Conservation (phyloP, 805 yeast genomes). For the Metschnikowia dekortorum region DNA sequence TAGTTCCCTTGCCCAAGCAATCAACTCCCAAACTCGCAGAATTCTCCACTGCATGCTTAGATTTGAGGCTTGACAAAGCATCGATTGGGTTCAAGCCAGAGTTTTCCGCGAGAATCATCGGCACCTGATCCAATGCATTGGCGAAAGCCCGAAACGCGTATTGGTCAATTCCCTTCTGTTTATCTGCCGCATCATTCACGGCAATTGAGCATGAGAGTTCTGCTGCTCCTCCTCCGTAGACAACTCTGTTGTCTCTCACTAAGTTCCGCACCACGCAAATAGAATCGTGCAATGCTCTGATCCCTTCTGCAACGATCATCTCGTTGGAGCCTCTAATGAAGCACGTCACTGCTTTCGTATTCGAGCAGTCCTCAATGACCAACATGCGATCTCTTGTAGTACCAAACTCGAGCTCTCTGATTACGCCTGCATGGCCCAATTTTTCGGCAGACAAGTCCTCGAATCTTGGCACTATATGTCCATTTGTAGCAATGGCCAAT, state of each 20-base stretch:
- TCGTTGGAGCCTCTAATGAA: conserved; percentile 93
- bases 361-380: conserved; percentile 84
- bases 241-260: conserved; percentile 85
- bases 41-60: conserved; percentile 74
- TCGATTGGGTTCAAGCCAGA: conserved; percentile 95
- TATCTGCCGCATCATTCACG: conserved; percentile 87
- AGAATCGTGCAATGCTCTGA: conserved; percentile 94
- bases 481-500: conserved; percentile 95
- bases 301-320: conserved; percentile 97
- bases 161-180: conserved; percentile 92
- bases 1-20: conserved; percentile 82
- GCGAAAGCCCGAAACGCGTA: conserved; percentile 96
- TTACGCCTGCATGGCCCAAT: conserved; percentile 82
- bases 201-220: conserved; percentile 92
- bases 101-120: conserved; percentile 94
- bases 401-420: conserved; percentile 89
- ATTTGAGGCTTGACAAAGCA: conserved; percentile 75
- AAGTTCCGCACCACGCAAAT: conserved; percentile 96
- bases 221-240: conserved; percentile 99
- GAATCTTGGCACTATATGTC: conserved; percentile 94
- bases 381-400: conserved; percentile 96
- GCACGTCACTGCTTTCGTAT: conserved; percentile 85
- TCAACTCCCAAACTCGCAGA: conserved; percentile 83
- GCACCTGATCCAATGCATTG: conserved; percentile 83
- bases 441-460: conserved; percentile 82